Base-by-base conservation (phyloP, 2,329 filamentous ascomycete genomes). In the Herpotrichia juniperi region DNA sequence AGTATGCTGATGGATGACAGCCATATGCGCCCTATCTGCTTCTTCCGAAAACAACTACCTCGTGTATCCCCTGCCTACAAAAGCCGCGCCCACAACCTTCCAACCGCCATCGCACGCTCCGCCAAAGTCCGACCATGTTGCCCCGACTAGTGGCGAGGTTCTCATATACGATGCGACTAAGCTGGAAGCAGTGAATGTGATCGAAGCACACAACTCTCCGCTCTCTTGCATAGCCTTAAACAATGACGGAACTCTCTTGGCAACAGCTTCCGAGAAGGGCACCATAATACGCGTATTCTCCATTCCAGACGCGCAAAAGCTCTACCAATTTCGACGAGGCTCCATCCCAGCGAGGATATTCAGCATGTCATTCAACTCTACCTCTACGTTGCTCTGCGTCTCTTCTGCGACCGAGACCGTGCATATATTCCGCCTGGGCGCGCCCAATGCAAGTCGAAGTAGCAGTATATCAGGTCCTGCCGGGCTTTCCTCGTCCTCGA, bases 361-460 rank as follows among this genome's bases (percentile, higher is more conserved):
- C 77, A 96, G 92, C 83, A 97, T 99, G 92, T 96, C 93, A 1
- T 99, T 99, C 78, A 99, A 99, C 74, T 87, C 92, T 44, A 92
- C 90, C 53, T 96, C 93, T 2, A 96, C 93, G 1, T 81, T 99
- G 10, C 84, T 99, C 30, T 97, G 93, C 67, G 93, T 99, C 34
- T 97, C 94, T 4, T 97, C 93, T 2, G 93, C 92, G 1, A 96
- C 93, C 0, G 94, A 99, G 67, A 99, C 94, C 0, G 88, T 99
- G 9, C 94, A 99, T 72, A 92, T 99, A 46, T 99, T 99, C 79
- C 91, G 93, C 48, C 81, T 99, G 46, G 65, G 66, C 3, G 57
- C 59, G 11, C 66, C 69, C 1, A 67, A 71, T 48, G 62, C 64
- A 30, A 68, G 67, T 42, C 62, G 71, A 11, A 71, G 67, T 37